phyloP scores from a whole-genome alignment of 768 basidiomycete species.

The Lactifluus hygrophoroides region DNA sequence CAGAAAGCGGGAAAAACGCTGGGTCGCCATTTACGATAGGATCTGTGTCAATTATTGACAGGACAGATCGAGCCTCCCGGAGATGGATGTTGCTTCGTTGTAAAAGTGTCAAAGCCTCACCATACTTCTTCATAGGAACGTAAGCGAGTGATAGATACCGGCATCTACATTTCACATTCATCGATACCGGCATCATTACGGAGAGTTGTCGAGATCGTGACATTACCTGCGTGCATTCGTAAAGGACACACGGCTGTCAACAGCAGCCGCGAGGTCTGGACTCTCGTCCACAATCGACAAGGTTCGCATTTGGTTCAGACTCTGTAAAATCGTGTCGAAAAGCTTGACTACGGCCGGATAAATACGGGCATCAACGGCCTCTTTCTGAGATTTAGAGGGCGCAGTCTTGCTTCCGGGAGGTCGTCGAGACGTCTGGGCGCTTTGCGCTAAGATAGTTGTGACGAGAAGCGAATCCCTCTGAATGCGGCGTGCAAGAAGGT shows the following conservation, averaged over 20 bases:
- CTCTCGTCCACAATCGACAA: conserved; percentile 84
- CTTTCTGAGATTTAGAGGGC: conserved; percentile 29
- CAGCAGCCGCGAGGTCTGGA: conserved; percentile 67
- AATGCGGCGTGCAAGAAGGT: conserved; percentile 79
- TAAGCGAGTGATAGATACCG: conserved; percentile 74
- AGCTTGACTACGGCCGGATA: conserved; percentile 85
- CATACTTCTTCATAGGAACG: conserved; percentile 56
- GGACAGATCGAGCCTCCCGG: conserved; percentile 55
- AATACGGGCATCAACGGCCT: conserved; percentile 59
- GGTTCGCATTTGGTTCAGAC: conserved; percentile 73
- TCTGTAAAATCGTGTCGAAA: conserved; percentile 79
- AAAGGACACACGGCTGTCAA: conserved; percentile 68
- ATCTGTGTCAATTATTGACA: conserved; percentile 42
- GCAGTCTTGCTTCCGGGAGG: conserved; percentile 13
- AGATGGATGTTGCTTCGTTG: conserved; percentile 66
- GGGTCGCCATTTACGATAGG: conserved; percentile 34
- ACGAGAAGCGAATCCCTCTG: conserved; percentile 82
- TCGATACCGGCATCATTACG: conserved; percentile 1
- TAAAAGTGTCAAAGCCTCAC: conserved; percentile 60
- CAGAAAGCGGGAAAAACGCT: conserved; percentile 49
- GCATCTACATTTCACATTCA: conserved; percentile 39
- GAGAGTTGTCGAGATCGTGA: neutral
- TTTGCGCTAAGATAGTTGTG: conserved; percentile 47
- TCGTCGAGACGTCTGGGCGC: conserved; percentile 21
- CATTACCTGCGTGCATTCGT: conserved; percentile 66